Base-by-base conservation (phyloP, 2,329 filamentous ascomycete genomes). In the Aspergillus versicolor region DNA sequence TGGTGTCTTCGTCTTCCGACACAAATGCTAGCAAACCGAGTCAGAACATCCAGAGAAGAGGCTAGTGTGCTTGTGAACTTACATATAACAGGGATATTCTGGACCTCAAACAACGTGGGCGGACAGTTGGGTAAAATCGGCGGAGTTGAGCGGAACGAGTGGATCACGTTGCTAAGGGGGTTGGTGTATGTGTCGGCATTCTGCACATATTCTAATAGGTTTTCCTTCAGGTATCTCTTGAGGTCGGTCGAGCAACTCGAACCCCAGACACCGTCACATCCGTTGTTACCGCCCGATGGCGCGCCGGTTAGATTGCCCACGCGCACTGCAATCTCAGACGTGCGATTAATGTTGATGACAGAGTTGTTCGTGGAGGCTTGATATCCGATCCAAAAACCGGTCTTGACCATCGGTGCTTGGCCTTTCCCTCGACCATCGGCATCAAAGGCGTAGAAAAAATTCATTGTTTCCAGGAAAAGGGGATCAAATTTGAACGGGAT, bases 231-330 rank as follows among this genome's bases (percentile, higher is more conserved):
- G 12, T 62, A 49, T 4, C 45, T 53, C 51, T 70, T 74, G 40
- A 75, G 57, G 49, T 72, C 67, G 5, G 53, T 50, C 2, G 72
- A 72, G 57, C 73, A 75, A 22, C 60, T 50, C 4, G 60, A 34
- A 1, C 72, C 71, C 73, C 72, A 75, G 32, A 75, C 67, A 12
- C 70, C 67, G 54, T 75, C 70, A 48, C 73, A 75, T 41, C 71
- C 72, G 63, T 75, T 74, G 45, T 70, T 73, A 5, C 42, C 47
- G 2, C 72, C 71, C 3, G 64, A 66, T 4, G 71, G 70, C 12
- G 64, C 69, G n/a, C 69, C 73, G 3, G 70, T 73, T 21, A 74
- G 24, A 50, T 75, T 75, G 1, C 72, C 73, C 15, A 75, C 61
- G 11, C 73, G 72, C 40, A 75, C 56, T 6, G 66, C 72, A 22